Base-by-base conservation (phyloP, 2,329 filamentous ascomycete species). In the Hypoxylon sp. region DNA sequence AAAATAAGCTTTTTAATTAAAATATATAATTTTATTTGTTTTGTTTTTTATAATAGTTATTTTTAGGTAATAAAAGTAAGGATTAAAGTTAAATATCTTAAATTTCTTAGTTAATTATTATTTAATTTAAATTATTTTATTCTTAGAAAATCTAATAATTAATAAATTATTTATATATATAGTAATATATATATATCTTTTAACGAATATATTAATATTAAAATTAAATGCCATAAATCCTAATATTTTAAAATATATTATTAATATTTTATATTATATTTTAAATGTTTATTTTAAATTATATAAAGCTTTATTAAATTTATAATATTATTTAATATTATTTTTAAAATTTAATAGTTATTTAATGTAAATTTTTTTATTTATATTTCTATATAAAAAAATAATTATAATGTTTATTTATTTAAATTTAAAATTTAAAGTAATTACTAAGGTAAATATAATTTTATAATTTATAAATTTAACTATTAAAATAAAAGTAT, bases 381-480 rank as follows among this genome's bases (percentile, higher is more conserved):
- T 50, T 24, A 60, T 60, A 37, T 60, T 49, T 19, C 55, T 39
- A 46, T 60, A 60, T 19, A 50, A 55, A 44, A 60, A 60, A 26
- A n/a, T n/a, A 0, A 39, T 55, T 26, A 44, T 39, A 28, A 60
- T 22, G 37, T 60, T 55, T 56, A 63, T 63, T 56, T 63, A 47
- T 52, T 63, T 50, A 6, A 63, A 7, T 59, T 63, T 44, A 19
- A 63, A 50, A 15, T 63, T 53, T 34, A 51, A 59, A 3, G 17
- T 37, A n/a, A 34, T 34, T 13, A 39, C 41, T 28, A 63, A 43
- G 28, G 37, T 17, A 34, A 63, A 63, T 19, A 59, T 39, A 34
- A 43, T 15, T 41, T 63, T 63, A 59, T 63, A 59, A 50, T 41
- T 59, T 62, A 62, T 62, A 26, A 48, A 22, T 54, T 62, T 62